phyloP scores from a whole-genome alignment of 805 yeast genomes.

The Nematodospora valgi region DNA sequence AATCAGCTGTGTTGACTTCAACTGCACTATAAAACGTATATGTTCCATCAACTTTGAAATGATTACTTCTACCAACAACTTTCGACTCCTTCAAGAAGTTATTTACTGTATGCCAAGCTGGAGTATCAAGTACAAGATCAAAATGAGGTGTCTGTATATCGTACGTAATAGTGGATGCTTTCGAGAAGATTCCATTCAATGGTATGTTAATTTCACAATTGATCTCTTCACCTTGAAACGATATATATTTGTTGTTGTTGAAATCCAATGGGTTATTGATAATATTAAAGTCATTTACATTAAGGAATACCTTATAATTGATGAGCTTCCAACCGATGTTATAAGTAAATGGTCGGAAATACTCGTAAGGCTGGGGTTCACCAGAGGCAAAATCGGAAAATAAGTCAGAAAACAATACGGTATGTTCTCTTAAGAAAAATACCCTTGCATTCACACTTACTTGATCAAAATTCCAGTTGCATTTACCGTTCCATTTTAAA shows the following conservation, averaged over 20 bases:
- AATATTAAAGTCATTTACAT: conserved; percentile 84
- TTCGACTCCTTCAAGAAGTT: conserved; percentile 59
- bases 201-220: conserved; percentile 54
- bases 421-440: conserved; percentile 79
- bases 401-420: conserved; percentile 67
- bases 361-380: conserved; percentile 65
- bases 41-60: conserved; percentile 60
- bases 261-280: conserved; percentile 86
- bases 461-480: conserved; percentile 63
- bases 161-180: conserved; percentile 51
- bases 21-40: conserved; percentile 58
- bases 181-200: conserved; percentile 47
- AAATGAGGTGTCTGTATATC: conserved; percentile 54
- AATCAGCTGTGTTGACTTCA: conserved; percentile 68
- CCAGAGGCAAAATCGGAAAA: conserved; percentile 76
- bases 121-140: conserved; percentile 65
- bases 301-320: conserved; percentile 61
- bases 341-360: conserved; percentile 71
- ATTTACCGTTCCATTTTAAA: conserved; percentile 75
- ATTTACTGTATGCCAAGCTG: conserved; percentile 87
- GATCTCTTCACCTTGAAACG: conserved; percentile 64
- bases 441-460: conserved; percentile 50
- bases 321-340: conserved; percentile 54
- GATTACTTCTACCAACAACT: conserved; percentile 64
- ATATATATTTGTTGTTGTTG: conserved; percentile 71